These are phyloP conservation scores for Pythium monospermum DNA, from an alignment of 352 stramenopile genomes.

Conservation along the genomic window DNA sequence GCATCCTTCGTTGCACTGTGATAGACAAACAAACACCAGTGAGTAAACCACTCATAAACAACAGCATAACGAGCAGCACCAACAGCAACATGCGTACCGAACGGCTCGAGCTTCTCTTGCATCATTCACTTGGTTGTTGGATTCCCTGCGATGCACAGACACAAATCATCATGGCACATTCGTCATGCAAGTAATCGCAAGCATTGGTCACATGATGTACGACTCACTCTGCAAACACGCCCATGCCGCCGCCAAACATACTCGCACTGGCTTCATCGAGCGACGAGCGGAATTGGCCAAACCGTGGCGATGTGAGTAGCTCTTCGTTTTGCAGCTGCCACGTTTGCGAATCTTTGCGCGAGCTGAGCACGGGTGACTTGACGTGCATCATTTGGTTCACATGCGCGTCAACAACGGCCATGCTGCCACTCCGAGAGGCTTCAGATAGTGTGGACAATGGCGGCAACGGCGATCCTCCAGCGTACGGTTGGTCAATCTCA, in stretches of 20 bases:
- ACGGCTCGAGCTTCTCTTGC: slow-evolving; percentile 7
- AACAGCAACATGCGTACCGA: too few species aligned
- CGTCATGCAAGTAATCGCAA: too few species aligned
- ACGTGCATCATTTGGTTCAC: slow-evolving; percentile 13
- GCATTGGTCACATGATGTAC: too few species aligned
- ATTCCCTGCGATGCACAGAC: neutral
- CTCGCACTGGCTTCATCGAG: slow-evolving; percentile 19
- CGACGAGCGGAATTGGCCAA: slow-evolving; percentile 21
- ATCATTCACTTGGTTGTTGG: slow-evolving; percentile 16
- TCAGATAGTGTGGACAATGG: slow-evolving; percentile 14
- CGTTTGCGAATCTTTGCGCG: slow-evolving; percentile 27
- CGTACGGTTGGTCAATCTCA: slow-evolving; percentile 17
- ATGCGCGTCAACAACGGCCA: slow-evolving; percentile 16
- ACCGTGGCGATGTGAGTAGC: slow-evolving; percentile 26
- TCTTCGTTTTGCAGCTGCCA: slow-evolving; percentile 35
- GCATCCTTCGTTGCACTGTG: slow-evolving; percentile 55
- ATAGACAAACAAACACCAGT: neutral
- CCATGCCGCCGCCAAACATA: slow-evolving; percentile 20
- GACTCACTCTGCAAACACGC: slow-evolving; percentile 24
- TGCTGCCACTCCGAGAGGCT: slow-evolving; percentile 2
- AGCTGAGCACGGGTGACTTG: slow-evolving; percentile 33
- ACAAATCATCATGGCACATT: too few species aligned
- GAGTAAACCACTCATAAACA: neutral
- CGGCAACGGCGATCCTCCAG: slow-evolving; percentile 10
- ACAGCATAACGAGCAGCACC: too few species aligned